phyloP scores from a whole-genome alignment of 768 basidiomycete genomes.

The Mycena epipterygia region DNA sequence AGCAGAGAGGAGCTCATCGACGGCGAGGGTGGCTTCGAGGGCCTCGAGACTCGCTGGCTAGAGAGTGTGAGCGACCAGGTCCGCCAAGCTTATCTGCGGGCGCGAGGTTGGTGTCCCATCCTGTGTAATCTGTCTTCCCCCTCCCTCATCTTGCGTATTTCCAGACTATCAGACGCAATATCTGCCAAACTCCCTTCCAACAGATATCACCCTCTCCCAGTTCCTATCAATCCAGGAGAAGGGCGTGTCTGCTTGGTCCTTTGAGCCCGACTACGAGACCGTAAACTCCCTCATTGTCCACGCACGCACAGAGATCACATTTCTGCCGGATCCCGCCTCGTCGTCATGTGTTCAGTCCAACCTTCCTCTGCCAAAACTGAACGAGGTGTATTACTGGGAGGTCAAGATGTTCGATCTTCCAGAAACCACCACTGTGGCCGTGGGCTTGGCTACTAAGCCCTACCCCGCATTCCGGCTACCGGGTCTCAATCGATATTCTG shows the following conservation, averaged over 20 bases:
- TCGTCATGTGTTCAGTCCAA: slow-evolving; percentile 97
- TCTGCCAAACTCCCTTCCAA: slow-evolving; percentile 95
- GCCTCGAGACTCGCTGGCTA: slow-evolving; percentile 94
- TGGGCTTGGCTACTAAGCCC: slow-evolving; percentile 97
- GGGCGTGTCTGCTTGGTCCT: slow-evolving; percentile 99
- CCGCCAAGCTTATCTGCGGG: slow-evolving; percentile 81
- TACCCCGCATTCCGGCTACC: slow-evolving; percentile 95
- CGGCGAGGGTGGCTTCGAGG: slow-evolving; percentile 94
- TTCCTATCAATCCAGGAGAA: slow-evolving; percentile 99
- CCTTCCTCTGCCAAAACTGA: slow-evolving; percentile 95
- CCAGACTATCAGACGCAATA: slow-evolving; percentile 88
- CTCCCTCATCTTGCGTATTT: slow-evolving; percentile 24
- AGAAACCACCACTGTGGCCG: slow-evolving; percentile 85
- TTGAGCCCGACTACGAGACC: slow-evolving; percentile 98
- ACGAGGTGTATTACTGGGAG: slow-evolving; percentile 99
- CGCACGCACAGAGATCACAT: slow-evolving; percentile 96
- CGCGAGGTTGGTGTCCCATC: slow-evolving; percentile 76
- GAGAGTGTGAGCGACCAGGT: slow-evolving; percentile 80
- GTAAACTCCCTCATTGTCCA: slow-evolving; percentile 94
- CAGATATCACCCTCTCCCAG: slow-evolving; percentile 98
- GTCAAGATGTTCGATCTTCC: slow-evolving; percentile 99
- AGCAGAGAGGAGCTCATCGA: slow-evolving; percentile 91
- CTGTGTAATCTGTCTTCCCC: slow-evolving; percentile 12
- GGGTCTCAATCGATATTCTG: slow-evolving; percentile 87
- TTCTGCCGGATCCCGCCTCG: slow-evolving; percentile 95